Evolutionary conservation across 495 filamentous ascomycete species (phyloP).

Genomic region (Aspergillus egyptiacus): DNA sequence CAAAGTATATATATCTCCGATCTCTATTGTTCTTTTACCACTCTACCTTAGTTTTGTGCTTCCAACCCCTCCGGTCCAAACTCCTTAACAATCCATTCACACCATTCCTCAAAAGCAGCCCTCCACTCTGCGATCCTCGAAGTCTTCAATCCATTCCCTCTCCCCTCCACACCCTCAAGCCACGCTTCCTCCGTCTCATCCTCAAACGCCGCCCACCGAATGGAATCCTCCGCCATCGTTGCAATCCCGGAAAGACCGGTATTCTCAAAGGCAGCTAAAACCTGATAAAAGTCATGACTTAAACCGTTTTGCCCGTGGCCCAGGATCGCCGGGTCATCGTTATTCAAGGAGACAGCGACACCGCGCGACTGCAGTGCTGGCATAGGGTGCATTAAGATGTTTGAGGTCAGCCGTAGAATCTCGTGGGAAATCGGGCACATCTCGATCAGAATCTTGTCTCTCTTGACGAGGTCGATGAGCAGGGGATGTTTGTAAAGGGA

Average conservation of each 20-base stretch:
- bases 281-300: slow-evolving; percentile 92
- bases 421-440: slow-evolving; percentile 17
- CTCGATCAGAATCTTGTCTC: slow-evolving; percentile 9
- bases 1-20: background rate
- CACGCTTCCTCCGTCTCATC: slow-evolving; percentile 8
- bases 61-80: background rate
- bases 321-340: slow-evolving; percentile 82
- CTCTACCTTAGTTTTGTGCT: background rate
- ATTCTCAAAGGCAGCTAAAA: slow-evolving; percentile 78
- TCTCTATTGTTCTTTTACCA: background rate
- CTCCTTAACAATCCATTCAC: slow-evolving; percentile 11
- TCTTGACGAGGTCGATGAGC: slow-evolving; percentile 13
- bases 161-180: slow-evolving; percentile 1
- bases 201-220: slow-evolving; percentile 15
- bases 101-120: slow-evolving; percentile 11
- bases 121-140: slow-evolving; percentile 7
- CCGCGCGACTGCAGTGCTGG: slow-evolving; percentile 11
- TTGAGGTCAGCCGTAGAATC: slow-evolving; percentile 9
- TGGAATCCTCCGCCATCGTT: slow-evolving; percentile 14
- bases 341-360: slow-evolving; percentile 58
- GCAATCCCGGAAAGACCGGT: slow-evolving; percentile 52
- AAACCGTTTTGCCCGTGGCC: slow-evolving; percentile 72
- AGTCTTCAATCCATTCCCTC: background rate
- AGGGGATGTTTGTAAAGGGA: slow-evolving; percentile 15
- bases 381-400: slow-evolving; percentile 15